Evolutionary conservation across 148 eudicot genomes (phyloP).

Genomic region (Rhododendron kiyosumense): DNA sequence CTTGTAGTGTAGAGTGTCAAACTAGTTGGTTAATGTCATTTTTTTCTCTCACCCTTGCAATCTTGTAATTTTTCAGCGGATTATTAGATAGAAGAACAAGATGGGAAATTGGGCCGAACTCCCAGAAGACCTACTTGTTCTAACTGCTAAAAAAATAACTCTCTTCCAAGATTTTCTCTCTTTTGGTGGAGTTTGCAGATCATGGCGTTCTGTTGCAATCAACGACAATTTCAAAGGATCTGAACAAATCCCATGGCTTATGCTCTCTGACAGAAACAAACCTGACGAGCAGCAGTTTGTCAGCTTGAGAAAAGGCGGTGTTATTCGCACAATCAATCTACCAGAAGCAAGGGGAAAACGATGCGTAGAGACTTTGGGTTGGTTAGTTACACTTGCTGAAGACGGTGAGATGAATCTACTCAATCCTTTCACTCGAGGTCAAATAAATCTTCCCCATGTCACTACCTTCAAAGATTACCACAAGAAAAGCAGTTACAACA

Average conservation of each 20-base stretch:
- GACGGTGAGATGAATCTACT: not conserved
- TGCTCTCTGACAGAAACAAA: not conserved
- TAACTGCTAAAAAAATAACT: not conserved
- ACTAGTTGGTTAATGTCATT: no score
- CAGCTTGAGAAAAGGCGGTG: not conserved
- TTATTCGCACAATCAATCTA: not conserved
- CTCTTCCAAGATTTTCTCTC: not conserved
- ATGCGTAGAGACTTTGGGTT: not conserved
- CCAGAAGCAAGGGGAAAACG: conserved; percentile 1
- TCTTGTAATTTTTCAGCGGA: no score
- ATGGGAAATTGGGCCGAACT: not conserved
- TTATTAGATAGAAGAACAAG: no score
- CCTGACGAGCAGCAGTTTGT: not conserved
- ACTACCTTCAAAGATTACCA: not conserved
- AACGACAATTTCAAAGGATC: not conserved
- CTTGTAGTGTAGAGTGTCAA: no score
- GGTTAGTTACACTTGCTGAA: not conserved
- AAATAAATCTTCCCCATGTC: not conserved
- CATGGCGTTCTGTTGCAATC: not conserved
- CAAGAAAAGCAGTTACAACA: no score
- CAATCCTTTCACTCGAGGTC: conserved; percentile 4
- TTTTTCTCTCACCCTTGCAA: no score
- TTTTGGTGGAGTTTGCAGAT: not conserved
- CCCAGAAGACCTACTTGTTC: not conserved
- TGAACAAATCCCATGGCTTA: conserved; percentile 6